phyloP scores from a whole-genome alignment of 371 early-diverging fungal genomes.

The Lichtheimia hyalospora region DNA sequence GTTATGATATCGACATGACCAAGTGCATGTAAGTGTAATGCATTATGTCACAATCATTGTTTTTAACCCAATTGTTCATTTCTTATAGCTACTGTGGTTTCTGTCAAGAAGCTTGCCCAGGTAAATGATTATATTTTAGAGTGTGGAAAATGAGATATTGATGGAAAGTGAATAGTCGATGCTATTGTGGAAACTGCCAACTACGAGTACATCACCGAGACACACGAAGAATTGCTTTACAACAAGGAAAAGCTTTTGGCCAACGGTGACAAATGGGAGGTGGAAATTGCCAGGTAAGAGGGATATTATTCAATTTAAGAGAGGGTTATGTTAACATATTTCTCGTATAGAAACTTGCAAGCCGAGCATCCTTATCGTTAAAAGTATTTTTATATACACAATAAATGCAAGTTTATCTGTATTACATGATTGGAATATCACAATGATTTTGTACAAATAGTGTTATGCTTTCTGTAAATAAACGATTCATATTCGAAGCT shows the following conservation, averaged over 20 bases:
- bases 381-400: conserved; percentile 6
- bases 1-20: conserved; percentile 99
- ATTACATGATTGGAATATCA: no score
- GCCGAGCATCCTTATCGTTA: conserved; percentile 68
- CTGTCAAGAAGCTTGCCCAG: conserved; percentile 83
- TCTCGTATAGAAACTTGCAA: conserved; percentile 48
- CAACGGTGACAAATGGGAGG: conserved; percentile 99
- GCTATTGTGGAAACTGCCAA: conserved; percentile 99
- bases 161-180: conserved; percentile 63
- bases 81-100: conserved; percentile 86
- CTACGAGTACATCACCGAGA: conserved; percentile 96
- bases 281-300: conserved; percentile 70
- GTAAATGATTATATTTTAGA: conserved; percentile 17
- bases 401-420: no score
- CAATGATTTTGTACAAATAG: no score
- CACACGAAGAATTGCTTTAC: conserved; percentile 94
- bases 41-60: not conserved
- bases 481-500: no score
- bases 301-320: not conserved
- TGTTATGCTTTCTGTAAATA: no score
- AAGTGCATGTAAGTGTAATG: conserved; percentile 74
- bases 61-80: conserved; percentile 28
- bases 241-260: conserved; percentile 97
- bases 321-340: not conserved
- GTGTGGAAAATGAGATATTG: not conserved